Conservation (phyloP, 768 basidiomycete genomes). For the Amanita exitialis region DNA sequence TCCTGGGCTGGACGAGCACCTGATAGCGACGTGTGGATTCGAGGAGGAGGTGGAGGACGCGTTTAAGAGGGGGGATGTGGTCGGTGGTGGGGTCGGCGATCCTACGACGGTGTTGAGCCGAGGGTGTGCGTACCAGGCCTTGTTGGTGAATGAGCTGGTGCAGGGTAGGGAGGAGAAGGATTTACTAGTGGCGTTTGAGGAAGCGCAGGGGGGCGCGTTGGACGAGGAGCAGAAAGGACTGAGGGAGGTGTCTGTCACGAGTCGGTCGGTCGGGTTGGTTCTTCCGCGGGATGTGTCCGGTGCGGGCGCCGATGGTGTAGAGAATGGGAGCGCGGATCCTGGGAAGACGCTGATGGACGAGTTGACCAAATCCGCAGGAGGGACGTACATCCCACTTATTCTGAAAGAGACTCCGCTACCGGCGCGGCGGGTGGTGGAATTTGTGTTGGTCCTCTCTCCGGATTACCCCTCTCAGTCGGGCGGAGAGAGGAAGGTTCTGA, state of each 20-base stretch:
- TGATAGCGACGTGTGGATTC: conserved; percentile 40
- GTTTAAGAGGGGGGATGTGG: conserved; percentile 54
- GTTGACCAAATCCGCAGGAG: conserved; percentile 29
- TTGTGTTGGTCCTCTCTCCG: conserved; percentile 20
- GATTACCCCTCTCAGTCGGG: conserved; percentile 26
- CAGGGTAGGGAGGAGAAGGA: conserved; percentile 31
- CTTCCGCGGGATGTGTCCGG: conserved; percentile 35
- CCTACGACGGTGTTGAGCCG: conserved; percentile 70
- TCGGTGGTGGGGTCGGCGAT: conserved; percentile 66
- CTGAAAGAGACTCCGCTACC: conserved; percentile 67
- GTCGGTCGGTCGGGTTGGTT: conserved; percentile 53
- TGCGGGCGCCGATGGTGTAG: conserved; percentile 6
- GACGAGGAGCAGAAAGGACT: conserved; percentile 15
- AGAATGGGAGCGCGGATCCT: conserved; percentile 7
- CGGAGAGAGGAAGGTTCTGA: conserved; percentile 38
- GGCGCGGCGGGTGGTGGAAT: conserved; percentile 44
- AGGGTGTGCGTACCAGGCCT: conserved; percentile 71
- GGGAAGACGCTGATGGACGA: conserved; percentile 24
- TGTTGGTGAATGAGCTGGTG: conserved; percentile 40
- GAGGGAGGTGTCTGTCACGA: conserved; percentile 43
- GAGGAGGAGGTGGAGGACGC: conserved; percentile 53
- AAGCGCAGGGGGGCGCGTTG: conserved; percentile 16
- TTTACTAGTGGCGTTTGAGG: conserved; percentile 38
- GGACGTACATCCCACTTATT: conserved; percentile 56
- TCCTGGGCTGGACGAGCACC: conserved; percentile 61